Conservation (phyloP, 805 yeast species). For the Tanozyma kutaoensis region DNA sequence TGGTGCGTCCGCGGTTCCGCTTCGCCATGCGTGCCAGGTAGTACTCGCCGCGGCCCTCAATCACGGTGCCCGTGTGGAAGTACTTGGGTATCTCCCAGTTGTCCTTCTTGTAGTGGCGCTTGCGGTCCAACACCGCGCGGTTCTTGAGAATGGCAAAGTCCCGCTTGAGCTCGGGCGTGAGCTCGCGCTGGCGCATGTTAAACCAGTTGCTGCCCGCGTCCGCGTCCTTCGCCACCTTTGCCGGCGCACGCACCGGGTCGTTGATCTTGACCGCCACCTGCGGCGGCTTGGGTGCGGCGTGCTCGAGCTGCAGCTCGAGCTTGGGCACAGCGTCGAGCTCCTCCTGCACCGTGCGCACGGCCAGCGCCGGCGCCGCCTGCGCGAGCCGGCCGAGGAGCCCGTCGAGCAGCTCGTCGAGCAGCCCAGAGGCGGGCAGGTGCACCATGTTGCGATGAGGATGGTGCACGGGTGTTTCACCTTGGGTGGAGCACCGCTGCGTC, state of each 20-base stretch:
- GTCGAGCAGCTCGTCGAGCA: too few relatives aligned
- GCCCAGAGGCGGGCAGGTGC: too few relatives aligned
- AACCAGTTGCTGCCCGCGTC: constrained; percentile 9
- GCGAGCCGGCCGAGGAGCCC: too few relatives aligned
- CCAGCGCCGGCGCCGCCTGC: too few relatives aligned
- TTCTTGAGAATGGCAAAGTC: constrained; percentile 72
- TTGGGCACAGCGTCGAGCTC: constrained; percentile 26
- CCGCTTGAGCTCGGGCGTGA: constrained; percentile 44
- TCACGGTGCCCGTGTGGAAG: constrained; percentile 81
- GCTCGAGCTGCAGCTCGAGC: constrained; percentile 18
- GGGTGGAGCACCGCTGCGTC: too few relatives aligned
- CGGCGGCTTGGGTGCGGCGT: constrained; percentile 6
- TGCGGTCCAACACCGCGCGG: constrained; percentile 88
- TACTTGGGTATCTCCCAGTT: constrained; percentile 65
- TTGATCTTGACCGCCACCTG: constrained; percentile 13
- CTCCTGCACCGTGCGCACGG: constrained; percentile 21
- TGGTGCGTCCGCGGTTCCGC: constrained; percentile 61
- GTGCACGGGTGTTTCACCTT: too few relatives aligned
- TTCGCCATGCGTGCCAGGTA: constrained; percentile 53
- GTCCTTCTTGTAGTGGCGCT: constrained; percentile 85
- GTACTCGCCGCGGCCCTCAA: constrained; percentile 73
- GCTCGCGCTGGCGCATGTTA: constrained; percentile 7
- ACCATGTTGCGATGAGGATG: too few relatives aligned
- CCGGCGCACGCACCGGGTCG: constrained; percentile 12
- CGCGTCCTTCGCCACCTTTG: neutral